Evolutionary conservation across 2,329 filamentous ascomycete genomes (phyloP).

Genomic region (Delphinella strobiligena): DNA sequence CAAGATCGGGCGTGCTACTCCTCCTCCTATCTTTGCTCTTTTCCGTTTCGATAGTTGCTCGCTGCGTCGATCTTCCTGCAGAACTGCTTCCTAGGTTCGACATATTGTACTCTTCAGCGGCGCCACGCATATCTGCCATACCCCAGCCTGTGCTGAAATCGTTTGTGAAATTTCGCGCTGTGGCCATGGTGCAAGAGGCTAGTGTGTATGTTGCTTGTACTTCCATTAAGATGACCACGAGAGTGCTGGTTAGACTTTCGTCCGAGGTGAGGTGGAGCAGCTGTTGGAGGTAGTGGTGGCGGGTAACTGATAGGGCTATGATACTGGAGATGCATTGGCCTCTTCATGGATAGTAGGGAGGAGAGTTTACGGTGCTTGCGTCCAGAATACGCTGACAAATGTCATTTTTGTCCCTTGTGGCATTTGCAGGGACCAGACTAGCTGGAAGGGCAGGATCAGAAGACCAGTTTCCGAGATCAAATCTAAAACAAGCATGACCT

Average conservation of each 20-base stretch:
- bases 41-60: background rate
- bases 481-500: slow-evolving; percentile 27
- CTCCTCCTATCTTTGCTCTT: background rate
- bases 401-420: slow-evolving; percentile 19
- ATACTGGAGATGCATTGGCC: slow-evolving; percentile 13
- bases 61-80: background rate
- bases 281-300: slow-evolving; percentile 22
- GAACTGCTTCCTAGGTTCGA: slow-evolving; percentile 8
- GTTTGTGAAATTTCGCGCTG: slow-evolving; percentile 29
- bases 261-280: slow-evolving; percentile 16
- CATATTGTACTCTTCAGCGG: slow-evolving; percentile 17
- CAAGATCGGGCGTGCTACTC: no score
- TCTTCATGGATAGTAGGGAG: background rate
- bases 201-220: slow-evolving; percentile 29
- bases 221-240: slow-evolving; percentile 24
- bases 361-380: slow-evolving; percentile 22
- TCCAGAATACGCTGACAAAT: slow-evolving; percentile 25
- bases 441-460: slow-evolving; percentile 20
- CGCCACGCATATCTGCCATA: slow-evolving; percentile 17
- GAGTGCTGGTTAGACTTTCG: slow-evolving; percentile 19
- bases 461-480: slow-evolving; percentile 23
- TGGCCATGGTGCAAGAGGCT: slow-evolving; percentile 29
- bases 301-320: slow-evolving; percentile 21
- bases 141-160: slow-evolving; percentile 30
- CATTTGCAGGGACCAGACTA: slow-evolving; percentile 28